Evolutionary conservation across 2,329 filamentous ascomycete genomes (phyloP), one percentile per base, ranked within the genome.

Genomic region (Colletotrichum destructivum): DNA sequence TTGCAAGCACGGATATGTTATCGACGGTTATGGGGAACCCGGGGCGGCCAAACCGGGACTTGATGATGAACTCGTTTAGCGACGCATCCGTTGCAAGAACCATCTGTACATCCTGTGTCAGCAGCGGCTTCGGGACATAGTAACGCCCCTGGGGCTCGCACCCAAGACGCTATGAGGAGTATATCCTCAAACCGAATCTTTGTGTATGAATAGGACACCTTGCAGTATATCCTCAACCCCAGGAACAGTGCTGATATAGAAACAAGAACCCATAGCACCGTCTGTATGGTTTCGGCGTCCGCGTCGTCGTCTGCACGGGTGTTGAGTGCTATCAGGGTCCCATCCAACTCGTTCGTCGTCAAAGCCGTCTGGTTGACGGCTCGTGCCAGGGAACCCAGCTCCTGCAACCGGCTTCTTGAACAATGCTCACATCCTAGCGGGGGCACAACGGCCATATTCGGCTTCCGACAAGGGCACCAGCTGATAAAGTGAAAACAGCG

Each of bases 171-270:
- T 13, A 79, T 40, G 12, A 79, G 65, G 3, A 78, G 69, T 3
- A 72, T 75, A 66, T 79, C 77, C 49, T 78, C 77, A 69, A 77
- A 78, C 71, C 77, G 76, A 21, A 78, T 62, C 3, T 74, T 73
- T 2, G 75, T 71, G 8, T 76, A 74, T 49, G 73, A 70, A 44
- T 73, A 67, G n/a, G 65, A 59, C 54, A 72, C 31, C 63, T 78
- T 78, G 72, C 75, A 77, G 75, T 77, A 78, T 8, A 77, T 35
- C 4, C 76, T 66, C 21, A 78, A 52, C 13, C 59, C 72, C 2
- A 78, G 54, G 62, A 78, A 78, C 9, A 75, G 18, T 4, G 69
- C 71, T 4, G 75, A 73, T 2, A 78, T 23, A 2, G 55, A 63
- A 0, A 77, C 68, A 21, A 77, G 71, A 6, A 73, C 55, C 76